Conservation (phyloP, 2,329 filamentous ascomycete species). For the Penicillium capsulatum region DNA sequence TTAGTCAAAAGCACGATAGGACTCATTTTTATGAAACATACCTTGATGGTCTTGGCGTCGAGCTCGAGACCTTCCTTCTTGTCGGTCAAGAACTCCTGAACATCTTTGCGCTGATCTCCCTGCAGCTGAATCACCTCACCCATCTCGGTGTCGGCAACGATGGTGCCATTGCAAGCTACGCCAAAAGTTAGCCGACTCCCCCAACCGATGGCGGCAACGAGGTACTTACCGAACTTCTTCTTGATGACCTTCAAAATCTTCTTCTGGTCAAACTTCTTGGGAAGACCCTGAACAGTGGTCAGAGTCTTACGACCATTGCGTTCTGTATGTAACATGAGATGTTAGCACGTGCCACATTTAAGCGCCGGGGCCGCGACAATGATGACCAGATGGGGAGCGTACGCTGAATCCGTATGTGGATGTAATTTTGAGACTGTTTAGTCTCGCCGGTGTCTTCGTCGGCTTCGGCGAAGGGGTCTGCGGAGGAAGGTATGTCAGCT, state of each 20-base stretch:
- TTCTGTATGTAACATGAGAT: conserved; percentile 58
- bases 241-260: conserved; percentile 99
- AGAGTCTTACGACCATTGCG: conserved; percentile 99
- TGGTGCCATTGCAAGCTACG: conserved; percentile 98
- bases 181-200: conserved; percentile 18
- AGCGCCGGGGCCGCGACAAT: neutral
- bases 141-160: conserved; percentile 93
- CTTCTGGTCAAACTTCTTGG: conserved; percentile 98
- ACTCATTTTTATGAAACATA: conserved; percentile 35
- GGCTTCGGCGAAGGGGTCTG: conserved; percentile 99
- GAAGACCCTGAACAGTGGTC: conserved; percentile 98
- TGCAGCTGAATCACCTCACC: conserved; percentile 99
- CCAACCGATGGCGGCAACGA: neutral
- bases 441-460: conserved; percentile 97
- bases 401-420: conserved; percentile 99
- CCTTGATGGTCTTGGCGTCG: conserved; percentile 80
- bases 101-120: conserved; percentile 98
- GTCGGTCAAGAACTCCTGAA: conserved; percentile 77
- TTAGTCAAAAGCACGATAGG: conserved; percentile 7
- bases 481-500: conserved; percentile 32
- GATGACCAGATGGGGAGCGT: conserved; percentile 44
- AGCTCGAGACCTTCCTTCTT: conserved; percentile 62
- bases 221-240: conserved; percentile 84
- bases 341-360: conserved; percentile 18
- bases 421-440: conserved; percentile 95